Base-by-base conservation (phyloP, 441 rosid genomes). In the Pelargonium myrrhifolium region DNA sequence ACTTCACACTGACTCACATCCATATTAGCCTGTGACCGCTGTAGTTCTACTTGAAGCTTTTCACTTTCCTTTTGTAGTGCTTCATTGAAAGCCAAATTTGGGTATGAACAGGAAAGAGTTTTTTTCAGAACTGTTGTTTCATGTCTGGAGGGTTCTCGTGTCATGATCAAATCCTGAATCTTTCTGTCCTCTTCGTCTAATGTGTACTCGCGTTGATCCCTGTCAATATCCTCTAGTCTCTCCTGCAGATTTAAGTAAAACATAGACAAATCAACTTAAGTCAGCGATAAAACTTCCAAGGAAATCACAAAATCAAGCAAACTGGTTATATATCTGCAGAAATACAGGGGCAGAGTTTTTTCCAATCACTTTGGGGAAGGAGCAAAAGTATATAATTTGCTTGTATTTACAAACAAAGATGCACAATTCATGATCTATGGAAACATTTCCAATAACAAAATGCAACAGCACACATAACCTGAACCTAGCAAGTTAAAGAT, bases 141-240 rank as follows among this genome's bases (percentile, higher is more conserved):
- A 68, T 87, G 82, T 74, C 69, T 78, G 4, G 86, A 77, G 8
- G 91, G 84, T 31, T 87, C 97, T 18, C 88, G 88, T 65, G 84
- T 85, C 80, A 93, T 22, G 45, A 93, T 87, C 61, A 88, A 81
- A 79, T 81, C 84, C 72, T 93, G 98, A 77, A 90, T 84, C 76
- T 78, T 83, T 75, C 82, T 85, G 67, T 93, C 97, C 76, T 90
- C 98, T 65, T 87, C 93, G 62, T 93, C 98, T 37, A 93, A 74
- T n/a, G 92, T 93, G 72, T 90, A 93, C 77, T 90, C 97, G 8
- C 82, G 70, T 62, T 90, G 94, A 89, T 93, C 96, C 78, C 64
- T 77, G 80, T 87, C 96, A 65, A 93, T 90, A 75, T 71, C 77
- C 75, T 90, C 92, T 9, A 93, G 64, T 71, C 98, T 84, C 86